Evolutionary conservation across 2,329 filamentous ascomycete genomes (phyloP), one percentile per base, ranked within the genome.

Genomic region (Neonectria magnoliae): DNA sequence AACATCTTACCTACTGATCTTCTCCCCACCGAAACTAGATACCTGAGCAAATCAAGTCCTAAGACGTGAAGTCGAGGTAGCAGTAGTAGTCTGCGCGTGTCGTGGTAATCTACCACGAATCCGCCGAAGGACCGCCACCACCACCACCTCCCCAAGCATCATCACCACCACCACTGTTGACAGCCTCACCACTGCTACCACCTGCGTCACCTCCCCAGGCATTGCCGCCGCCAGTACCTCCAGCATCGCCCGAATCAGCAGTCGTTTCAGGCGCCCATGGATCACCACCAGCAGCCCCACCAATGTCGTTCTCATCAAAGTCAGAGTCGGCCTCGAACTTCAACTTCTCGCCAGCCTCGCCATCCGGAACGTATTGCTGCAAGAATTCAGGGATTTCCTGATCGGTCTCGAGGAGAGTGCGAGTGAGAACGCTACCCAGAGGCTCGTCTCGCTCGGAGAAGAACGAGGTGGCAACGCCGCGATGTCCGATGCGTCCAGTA

Each of bases 401-500:
- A 5, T 89, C 84, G 5, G 89, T 92, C 80, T 98, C 95, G 0
- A 97, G 75, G 0, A 99, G 84, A 6, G 93, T 89, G 76, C 94
- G 94, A 41, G 93, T 92, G 1, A 99, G 83, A 2, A 91, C 88
- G 10, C 87, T 84, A 0, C 87, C 93, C 45, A 98, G 81, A 3
- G 90, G 86, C 60, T 91, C 87, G 72, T 98, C 92, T 1, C 86
- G 83, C 1, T 94, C 90, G 27, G 90, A 93, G 83, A 91, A 98
- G 81, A 99, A 95, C 0, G 95, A 97, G 0, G 92, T 95, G 0
- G 96, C 94, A 5, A 94, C 81, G 18, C 96, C 96, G 48, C 87
- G 85, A 71, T 97, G 92, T 2, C 96, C 96, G 75, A 98, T 98
- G 57, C 96, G 93, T 59, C 93, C 96, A 71, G 96, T 99, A 65